Evolutionary conservation across 2,329 filamentous ascomycete genomes (phyloP).

Genomic region (Pseudocercospora eumusae): DNA sequence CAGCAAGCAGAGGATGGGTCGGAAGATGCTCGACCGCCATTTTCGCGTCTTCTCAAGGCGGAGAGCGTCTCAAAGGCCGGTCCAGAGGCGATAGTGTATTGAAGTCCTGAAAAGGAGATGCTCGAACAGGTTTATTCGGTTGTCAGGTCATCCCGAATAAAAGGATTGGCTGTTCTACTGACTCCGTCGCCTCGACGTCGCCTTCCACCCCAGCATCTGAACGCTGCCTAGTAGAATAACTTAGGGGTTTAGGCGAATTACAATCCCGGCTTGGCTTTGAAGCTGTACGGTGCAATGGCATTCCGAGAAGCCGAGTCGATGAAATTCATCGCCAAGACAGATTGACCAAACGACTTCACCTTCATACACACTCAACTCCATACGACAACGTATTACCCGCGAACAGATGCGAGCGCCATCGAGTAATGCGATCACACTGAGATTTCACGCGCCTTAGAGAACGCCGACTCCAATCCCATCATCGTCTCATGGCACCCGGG

Average conservation of each 20-base stretch:
- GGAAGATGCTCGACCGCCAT: neutral
- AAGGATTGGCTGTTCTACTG: neutral
- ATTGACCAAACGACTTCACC: neutral
- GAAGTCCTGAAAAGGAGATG: neutral
- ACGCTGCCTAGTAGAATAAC: no score
- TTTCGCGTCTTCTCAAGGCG: neutral
- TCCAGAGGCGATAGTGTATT: neutral
- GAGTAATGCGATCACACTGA: no score
- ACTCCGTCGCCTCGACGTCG: neutral
- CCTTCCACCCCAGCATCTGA: no score
- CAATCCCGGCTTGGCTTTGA: no score
- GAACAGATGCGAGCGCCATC: no score
- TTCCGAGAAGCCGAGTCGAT: neutral
- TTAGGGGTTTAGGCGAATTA: no score
- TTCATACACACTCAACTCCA: neutral
- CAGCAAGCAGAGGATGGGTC: slow-evolving; percentile 11
- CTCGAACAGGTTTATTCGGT: neutral
- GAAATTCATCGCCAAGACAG: no score
- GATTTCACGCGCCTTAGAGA: no score
- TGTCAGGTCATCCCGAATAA: neutral
- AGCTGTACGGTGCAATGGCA: neutral
- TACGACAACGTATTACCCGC: no score
- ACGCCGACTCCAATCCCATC: no score
- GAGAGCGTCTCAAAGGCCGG: neutral
- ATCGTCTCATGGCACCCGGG: no score